Base-by-base conservation (phyloP, 257 asterid genomes). In the Gentiana macrophylla region DNA sequence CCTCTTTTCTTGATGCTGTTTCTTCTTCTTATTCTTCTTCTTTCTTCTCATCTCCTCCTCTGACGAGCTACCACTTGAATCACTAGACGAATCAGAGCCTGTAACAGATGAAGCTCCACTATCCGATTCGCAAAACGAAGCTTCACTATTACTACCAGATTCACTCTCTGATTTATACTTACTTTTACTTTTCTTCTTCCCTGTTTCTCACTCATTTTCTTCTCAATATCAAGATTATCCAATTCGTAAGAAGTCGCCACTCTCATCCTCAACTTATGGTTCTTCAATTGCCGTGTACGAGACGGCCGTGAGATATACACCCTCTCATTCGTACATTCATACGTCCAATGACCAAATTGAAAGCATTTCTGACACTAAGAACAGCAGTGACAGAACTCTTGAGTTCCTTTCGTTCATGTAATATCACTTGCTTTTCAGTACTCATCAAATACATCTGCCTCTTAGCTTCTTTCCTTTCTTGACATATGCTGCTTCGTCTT, bases 401-500 rank as follows among this genome's bases (percentile, higher is more conserved):
- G 58, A 32, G 10, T 34, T 86, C 95, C 67, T 91, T 91, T 34
- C 96, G 72, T 64, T 84, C 98, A 10, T 97, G 97, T 76, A 87
- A 58, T 43, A 89, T 73, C 62, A 87, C 97, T 64, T 87, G 97
- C 55, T 91, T 91, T 60, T 91, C 98, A 1, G 98, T 87, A 70
- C 97, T 91, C 92, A 80, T 83, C 66, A 87, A 56, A 63, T 91
- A 91, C 97, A 91, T 91, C 68, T 87, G 98, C 53, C 98, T 78
- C 84, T 87, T 91, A 56, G 98, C 98, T 74, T 91, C 98, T 75
- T 91, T 87, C 70, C 98, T 81, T 69, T 91, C 98, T 53, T 91
- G 98, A 97, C 98, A 91, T 78, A 97, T 67, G 56, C 97, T 91
- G 70, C 78, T 61, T 64, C 80, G 24, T 82, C 94, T 37, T 74